Percentiles rank a stretch among this genome's conserved stretches.
These are phyloP conservation scores for Mucor piriformis DNA, from an alignment of 371 early-diverging fungal species.

Conservation along the genomic window DNA sequence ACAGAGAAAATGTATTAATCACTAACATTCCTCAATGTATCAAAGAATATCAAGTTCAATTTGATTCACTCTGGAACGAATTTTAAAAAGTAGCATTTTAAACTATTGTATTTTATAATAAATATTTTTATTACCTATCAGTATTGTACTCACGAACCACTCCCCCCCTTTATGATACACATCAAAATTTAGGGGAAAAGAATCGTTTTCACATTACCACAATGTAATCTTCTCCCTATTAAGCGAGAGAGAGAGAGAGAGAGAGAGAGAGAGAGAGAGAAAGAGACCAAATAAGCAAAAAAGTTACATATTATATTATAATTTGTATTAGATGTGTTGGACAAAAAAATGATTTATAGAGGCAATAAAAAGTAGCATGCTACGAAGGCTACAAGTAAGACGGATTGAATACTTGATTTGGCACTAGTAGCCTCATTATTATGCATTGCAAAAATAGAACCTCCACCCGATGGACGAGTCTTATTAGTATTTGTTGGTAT, in stretches of 20 bases:
- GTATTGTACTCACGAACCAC: background rate
- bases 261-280: background rate
- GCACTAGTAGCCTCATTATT: slow-evolving; percentile 7
- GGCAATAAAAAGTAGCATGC: background rate
- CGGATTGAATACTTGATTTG: background rate
- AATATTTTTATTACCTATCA: background rate
- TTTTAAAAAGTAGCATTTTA: slow-evolving; percentile 31
- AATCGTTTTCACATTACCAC: background rate
- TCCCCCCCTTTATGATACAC: background rate
- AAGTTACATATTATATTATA: slow-evolving; percentile 4
- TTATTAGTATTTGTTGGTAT: slow-evolving; percentile 16
- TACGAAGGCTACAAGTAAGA: background rate
- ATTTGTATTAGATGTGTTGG: background rate
- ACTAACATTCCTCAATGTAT: slow-evolving; percentile 57
- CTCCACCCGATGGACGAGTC: slow-evolving; percentile 24
- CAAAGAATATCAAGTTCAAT: slow-evolving; percentile 54
- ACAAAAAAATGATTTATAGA: background rate
- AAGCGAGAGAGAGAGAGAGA: background rate
- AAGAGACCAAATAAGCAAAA: background rate
- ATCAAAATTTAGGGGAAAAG: slow-evolving; percentile 1
- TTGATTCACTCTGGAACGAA: slow-evolving; percentile 55
- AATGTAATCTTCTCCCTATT: background rate
- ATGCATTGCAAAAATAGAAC: slow-evolving; percentile 28
- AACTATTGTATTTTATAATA: background rate
- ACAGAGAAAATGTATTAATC: slow-evolving; percentile 60